Evolutionary conservation across 1,139 yeast genomes (phyloP), one percentile per base, ranked within the genome.

Genomic region (Taphrina flavorubra): DNA sequence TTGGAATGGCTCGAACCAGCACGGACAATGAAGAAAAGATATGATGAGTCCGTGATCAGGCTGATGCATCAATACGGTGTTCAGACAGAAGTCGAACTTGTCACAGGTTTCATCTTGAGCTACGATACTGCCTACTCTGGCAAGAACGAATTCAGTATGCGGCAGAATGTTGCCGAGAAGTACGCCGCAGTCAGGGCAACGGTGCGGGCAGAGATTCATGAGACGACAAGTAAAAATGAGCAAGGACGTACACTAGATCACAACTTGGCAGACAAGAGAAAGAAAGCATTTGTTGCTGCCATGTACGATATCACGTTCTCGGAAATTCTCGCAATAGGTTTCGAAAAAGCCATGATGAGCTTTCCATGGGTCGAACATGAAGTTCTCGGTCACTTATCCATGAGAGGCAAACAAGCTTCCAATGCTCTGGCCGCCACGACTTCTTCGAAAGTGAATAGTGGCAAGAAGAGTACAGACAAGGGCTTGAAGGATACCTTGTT

Each of bases 21-120:
- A 20, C 18, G 36, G 18, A 51, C 39, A n/a, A 42, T 53, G 14
- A 69, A 68, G 49, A 31, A 31, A 5, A 55, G 40, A 16, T 69
- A 69, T 46, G 71, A 69, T 56, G 16, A 16, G 36, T 49, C 49
- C 14, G 16, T 69, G 18, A 47, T 18, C 14, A 57, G 60, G 10
- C 37, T 69, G 46, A 69, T 68, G 71, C 40, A n/a, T 14, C 69
- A 68, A 14, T 60, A 53, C 18, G 70, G 68, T 6, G 44, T 69
- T 31, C 40, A 42, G 37, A 53, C 69, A 1, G 71, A 69, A 42
- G 61, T 44, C 39, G 71, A 69, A 42, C 51, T 69, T 44, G 66
- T 68, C 40, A 68, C 71, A 3, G 70, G 69, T 13, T 69, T 63
- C 51, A 55, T 69, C 8, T 40, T 69, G 37, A 31, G 47, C 13